Base-by-base conservation (phyloP, 1,284 basidiomycete species). In the Marasmius oreades region DNA sequence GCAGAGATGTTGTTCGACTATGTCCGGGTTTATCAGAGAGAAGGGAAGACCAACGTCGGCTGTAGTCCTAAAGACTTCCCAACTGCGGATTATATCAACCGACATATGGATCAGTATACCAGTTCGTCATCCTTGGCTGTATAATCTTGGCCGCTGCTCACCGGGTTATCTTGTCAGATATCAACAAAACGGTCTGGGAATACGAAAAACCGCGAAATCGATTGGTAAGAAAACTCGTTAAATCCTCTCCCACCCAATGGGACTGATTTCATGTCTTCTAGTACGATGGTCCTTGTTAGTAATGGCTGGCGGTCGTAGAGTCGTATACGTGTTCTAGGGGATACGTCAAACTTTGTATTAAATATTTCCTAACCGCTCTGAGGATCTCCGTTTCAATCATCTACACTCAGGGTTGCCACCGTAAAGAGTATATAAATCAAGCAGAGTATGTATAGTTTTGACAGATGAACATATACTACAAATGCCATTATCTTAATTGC, bases 1-100 rank as follows among this genome's bases (percentile, higher is more conserved):
- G 73, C 78, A 1, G 77, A 80, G 66, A 81, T 89, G 77, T 74
- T 79, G 46, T 69, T 90, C 52, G 87, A 90, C 66, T 90, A 89
- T 59, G 78, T 90, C 23, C 78, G 87, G 33, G 81, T 90, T 16
- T 90, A 90, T 66, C 87, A 90, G 67, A 73, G 83, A 44, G 73
- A 76, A 51, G 84, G 77, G 11, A 69, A 76, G 51, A 69, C 66
- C 51, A 81, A 84, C 55, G 59, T 80, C 39, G 77, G 78, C 7
- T 90, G 86, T 66, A 69, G 78, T 63, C 86, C 87, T 0, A 58
- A 71, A 24, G 73, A 72, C 26, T 81, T 78, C 59, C 87, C 87
- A 4, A 90, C 92, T 0, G 68, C 70, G 57, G 71, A 78, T 34
- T 91, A 91, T 66, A 90, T 91, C 64, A 72, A 79, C 34, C 68